Evolutionary conservation across 371 early-diverging fungal genomes (phyloP).

Genomic region (Globomyces sp.): DNA sequence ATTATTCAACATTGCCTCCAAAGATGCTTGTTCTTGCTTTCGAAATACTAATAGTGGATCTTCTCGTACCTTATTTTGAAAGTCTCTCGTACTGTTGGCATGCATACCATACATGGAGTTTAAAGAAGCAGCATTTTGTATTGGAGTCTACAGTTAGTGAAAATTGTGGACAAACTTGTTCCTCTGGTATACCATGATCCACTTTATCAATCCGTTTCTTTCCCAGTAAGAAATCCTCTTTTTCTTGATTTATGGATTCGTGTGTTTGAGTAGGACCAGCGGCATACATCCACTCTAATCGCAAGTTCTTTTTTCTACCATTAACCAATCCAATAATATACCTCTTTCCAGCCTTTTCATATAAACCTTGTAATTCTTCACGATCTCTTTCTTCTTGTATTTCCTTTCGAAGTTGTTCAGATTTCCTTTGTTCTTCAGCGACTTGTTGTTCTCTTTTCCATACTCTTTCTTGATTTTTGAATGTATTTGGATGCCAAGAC

Average conservation of each 20-base stretch:
- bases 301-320: conserved; percentile 63
- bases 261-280: conserved; percentile 57
- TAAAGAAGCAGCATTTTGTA: background rate
- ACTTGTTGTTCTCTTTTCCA: conserved; percentile 87
- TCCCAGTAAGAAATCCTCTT: conserved; percentile 90
- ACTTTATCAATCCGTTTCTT: conserved; percentile 74
- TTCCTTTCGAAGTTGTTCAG: conserved; percentile 89
- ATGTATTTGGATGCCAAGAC: conserved; percentile 94
- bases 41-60: conserved; percentile 90
- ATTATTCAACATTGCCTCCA: conserved; percentile 75
- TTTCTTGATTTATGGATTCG: conserved; percentile 53
- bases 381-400: conserved; percentile 83
- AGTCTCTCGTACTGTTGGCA: conserved; percentile 80
- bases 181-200: conserved; percentile 31
- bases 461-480: conserved; percentile 85
- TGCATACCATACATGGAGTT: conserved; percentile 53
- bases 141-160: background rate
- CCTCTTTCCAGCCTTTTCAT: conserved; percentile 67
- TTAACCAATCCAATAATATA: background rate
- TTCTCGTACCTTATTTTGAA: conserved; percentile 82
- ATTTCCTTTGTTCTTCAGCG: conserved; percentile 79
- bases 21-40: conserved; percentile 75
- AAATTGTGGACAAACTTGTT: conserved; percentile 1
- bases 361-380: conserved; percentile 80
- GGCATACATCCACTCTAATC: conserved; percentile 96